Evolutionary conservation across 2,329 filamentous ascomycete species (phyloP), one percentile per base, ranked within the genome.

Genomic region (Fusarium aywerte): DNA sequence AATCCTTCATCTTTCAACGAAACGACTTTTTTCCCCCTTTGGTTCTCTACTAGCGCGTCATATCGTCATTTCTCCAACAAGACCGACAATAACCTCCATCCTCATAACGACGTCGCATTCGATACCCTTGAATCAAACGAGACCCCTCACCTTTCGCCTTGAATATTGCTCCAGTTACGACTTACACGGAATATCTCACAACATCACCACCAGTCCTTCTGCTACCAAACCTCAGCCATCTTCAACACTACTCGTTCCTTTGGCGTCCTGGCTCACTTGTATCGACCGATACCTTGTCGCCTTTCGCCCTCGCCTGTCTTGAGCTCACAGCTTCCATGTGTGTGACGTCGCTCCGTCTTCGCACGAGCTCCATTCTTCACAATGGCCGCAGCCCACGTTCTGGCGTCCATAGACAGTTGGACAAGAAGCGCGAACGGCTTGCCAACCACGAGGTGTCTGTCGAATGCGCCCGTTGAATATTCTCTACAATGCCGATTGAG

Each of bases 341-440:
- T 84, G 76, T 80, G 77, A 79, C 77, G 77, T 73, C 76, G 68
- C 70, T 69, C 70, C 73, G 76, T 76, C 73, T 80, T 72, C 73
- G 75, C 70, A 81, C 77, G 77, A 83, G 79, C 76, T 79, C 77
- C 72, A 77, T 80, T 77, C 80, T 76, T 76, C 82, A 84, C 73
- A 76, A 87, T 87, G 85, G 84, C 85, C 77, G 78, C 83, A 76
- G 80, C 80, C 79, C 79, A 80, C 70, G 79, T 85, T 78, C 74
- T 81, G 76, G 75, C 76, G 66, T 78, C 77, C 70, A 79, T 75
- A 76, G 79, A 76, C 75, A 76, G 73, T 76, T 81, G 77, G 79
- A 77, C 74, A 78, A 78, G 72, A 80, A 78, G 73, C 76, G 76
- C 62, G 71, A 77, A 73, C 80, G 78, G 76, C 67, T 80, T 69